Base-by-base conservation (phyloP, 305 asterid species). In the Rubia peregrina region DNA sequence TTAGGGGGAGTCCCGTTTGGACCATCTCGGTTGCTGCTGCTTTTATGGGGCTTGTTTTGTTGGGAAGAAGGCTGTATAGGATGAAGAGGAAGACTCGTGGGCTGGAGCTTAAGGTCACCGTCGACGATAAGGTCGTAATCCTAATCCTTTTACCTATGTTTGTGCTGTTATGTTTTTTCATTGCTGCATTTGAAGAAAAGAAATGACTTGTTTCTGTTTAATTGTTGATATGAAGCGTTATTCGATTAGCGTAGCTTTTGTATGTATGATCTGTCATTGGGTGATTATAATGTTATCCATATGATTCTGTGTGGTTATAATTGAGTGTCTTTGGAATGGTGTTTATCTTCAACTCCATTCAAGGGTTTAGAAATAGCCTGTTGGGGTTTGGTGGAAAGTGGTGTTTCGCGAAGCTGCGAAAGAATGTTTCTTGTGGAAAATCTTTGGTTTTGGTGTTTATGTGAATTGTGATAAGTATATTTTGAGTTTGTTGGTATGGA, bases 11-110 rank as follows among this genome's bases (percentile, higher is more conserved):
- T 74, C 96, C 96, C 53, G 85, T 85, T 68, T 89, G 97, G 98
- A 84, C 81, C 22, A 84, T 89, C 59, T 86, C 98, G 7, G 81
- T 87, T 19, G 97, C 92, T 13, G 96, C 96, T 77, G 96, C 95
- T 67, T 82, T 88, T 33, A 74, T 93, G 94, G 97, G 98, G 56
- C 85, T 93, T 56, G 82, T 87, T 66, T 82, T 93, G 69, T 80
- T 93, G 82, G 96, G 96, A 5, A 90, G 92, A 74, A 88, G 88
- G 76, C 75, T 91, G 89, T 80, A 88, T 63, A 83, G 80, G 80
- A 89, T 88, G 97, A 89, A 84, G 95, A 88, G 75, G 86, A 93
- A 85, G 83, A 60, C 83, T 40, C 86, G 78, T 76, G 89, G 83
- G 53, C 73, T 89, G 87, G 79, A 86, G 79, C 84, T 91, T 69